Conservation (phyloP, 2,329 filamentous ascomycete genomes). For the Paecilomyces dactylethromorphus region DNA sequence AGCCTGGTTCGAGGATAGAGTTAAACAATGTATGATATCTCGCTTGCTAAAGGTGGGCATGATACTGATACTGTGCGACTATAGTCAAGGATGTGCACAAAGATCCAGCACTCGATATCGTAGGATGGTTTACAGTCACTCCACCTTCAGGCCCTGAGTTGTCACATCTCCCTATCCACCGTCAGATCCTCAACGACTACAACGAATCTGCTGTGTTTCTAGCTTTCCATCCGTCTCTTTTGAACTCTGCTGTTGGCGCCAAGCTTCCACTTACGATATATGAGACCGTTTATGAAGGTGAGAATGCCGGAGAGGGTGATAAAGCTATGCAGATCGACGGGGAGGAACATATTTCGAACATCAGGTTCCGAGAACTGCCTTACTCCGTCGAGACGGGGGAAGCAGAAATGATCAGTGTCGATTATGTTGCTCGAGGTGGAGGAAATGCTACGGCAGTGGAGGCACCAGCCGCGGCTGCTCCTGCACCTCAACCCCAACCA, state of each 20-base stretch:
- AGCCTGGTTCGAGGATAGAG: slow-evolving; percentile 66
- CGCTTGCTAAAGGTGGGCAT: neutral
- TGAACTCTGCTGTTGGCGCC: slow-evolving; percentile 54
- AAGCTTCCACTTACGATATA: slow-evolving; percentile 88
- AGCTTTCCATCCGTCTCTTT: slow-evolving; percentile 68
- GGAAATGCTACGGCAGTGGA: slow-evolving; percentile 66
- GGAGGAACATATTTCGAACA: slow-evolving; percentile 47
- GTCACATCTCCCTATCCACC: slow-evolving; percentile 66
- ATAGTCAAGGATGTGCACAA: slow-evolving; percentile 86
- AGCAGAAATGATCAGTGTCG: slow-evolving; percentile 95
- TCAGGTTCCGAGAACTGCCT: slow-evolving; percentile 75
- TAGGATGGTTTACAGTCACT: slow-evolving; percentile 86
- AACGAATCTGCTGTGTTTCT: slow-evolving; percentile 86
- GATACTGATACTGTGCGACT: neutral
- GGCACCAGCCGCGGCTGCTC: slow-evolving; percentile 9
- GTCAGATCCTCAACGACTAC: slow-evolving; percentile 64
- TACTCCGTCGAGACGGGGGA: slow-evolving; percentile 91
- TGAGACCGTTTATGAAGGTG: slow-evolving; percentile 74
- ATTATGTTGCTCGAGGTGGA: slow-evolving; percentile 80
- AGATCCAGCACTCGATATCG: slow-evolving; percentile 71
- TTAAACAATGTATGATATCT: slow-evolving; percentile 70
- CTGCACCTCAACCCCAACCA: slow-evolving; percentile 9
- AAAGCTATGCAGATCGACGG: slow-evolving; percentile 70
- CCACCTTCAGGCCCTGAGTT: slow-evolving; percentile 63
- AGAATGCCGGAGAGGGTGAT: slow-evolving; percentile 50